Percentiles rank a stretch among this genome's conserved stretches.
These are phyloP conservation scores for Drosera spatulata DNA, from an alignment of 179 eudicot genomes.

Conservation along the genomic window DNA sequence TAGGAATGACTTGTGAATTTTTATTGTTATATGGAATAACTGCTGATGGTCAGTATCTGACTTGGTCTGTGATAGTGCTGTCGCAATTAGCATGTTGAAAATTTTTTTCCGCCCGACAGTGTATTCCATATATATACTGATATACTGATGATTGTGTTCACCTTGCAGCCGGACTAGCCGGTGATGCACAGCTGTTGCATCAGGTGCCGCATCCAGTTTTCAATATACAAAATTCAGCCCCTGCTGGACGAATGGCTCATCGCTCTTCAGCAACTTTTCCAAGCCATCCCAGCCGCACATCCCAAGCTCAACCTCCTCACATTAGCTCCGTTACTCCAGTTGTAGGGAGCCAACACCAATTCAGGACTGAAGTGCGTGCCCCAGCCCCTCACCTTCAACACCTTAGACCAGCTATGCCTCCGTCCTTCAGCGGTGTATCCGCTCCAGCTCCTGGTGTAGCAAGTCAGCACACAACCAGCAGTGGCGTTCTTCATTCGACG, in stretches of 20 bases:
- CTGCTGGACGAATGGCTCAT: slow-evolving; percentile 12
- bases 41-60: background rate
- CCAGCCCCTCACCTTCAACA: slow-evolving; percentile 40
- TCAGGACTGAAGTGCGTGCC: slow-evolving; percentile 23
- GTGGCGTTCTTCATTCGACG: background rate
- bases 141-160: background rate
- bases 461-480: slow-evolving; percentile 1
- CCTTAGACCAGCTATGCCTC: slow-evolving; percentile 12
- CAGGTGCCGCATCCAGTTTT: slow-evolving; percentile 14
- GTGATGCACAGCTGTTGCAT: slow-evolving; percentile 16
- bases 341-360: slow-evolving; percentile 19
- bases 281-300: slow-evolving; percentile 4
- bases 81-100: background rate
- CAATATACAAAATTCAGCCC: slow-evolving; percentile 13
- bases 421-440: background rate
- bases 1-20: background rate
- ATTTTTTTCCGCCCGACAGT: background rate
- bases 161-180: slow-evolving; percentile 25
- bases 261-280: slow-evolving; percentile 14
- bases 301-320: slow-evolving; percentile 7
- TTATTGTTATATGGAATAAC: background rate
- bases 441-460: background rate
- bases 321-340: slow-evolving; percentile 14
- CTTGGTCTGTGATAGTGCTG: too few relatives aligned
- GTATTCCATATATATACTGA: background rate